Percentiles rank a stretch among this genome's conserved stretches.
Conservation (phyloP, 768 basidiomycete species). For the Mycena amicta region DNA sequence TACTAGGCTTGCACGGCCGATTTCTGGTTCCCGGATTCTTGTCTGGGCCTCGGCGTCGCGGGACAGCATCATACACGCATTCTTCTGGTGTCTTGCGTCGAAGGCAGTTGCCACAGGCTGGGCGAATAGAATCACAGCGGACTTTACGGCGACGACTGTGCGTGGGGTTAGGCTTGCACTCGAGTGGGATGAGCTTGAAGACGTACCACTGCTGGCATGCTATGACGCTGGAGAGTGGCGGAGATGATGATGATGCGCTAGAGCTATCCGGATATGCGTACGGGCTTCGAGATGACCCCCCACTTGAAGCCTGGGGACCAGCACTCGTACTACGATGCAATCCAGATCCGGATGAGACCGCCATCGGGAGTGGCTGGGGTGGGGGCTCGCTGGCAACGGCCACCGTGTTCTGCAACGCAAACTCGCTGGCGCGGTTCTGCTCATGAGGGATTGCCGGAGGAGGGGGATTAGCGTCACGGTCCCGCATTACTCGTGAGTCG, state of each 20-base stretch:
- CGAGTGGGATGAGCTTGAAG: no score
- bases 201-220: slow-evolving; percentile 1
- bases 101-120: neutral
- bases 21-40: neutral
- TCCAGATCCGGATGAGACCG: neutral
- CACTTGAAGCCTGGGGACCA: no score
- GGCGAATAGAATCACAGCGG: neutral
- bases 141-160: neutral
- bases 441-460: neutral
- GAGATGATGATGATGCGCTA: neutral
- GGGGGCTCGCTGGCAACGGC: neutral
- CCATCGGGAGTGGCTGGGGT: neutral
- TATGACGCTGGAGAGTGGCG: neutral
- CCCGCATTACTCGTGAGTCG: neutral
- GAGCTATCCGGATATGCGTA: no score
- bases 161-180: neutral
- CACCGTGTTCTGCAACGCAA: neutral
- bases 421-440: neutral
- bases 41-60: neutral
- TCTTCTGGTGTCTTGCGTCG: neutral
- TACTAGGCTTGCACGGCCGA: neutral
- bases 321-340: neutral
- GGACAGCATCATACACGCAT: neutral
- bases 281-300: no score
- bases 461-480: neutral